Conservation (phyloP, 2,329 filamentous ascomycete genomes). For the Colletotrichum eleusines region DNA sequence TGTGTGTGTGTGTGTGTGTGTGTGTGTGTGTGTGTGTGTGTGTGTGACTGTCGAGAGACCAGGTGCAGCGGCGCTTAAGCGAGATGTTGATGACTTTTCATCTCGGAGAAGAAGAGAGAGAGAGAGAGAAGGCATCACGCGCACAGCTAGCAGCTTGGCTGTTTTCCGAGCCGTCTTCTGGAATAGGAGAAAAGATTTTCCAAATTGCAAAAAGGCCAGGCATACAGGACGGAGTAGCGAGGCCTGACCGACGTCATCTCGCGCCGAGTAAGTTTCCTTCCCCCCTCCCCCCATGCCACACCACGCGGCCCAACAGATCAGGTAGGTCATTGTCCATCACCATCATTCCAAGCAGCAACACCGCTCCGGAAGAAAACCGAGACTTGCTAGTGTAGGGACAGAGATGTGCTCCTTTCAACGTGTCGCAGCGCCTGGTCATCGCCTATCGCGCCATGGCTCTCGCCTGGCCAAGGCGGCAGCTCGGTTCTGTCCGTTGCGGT, state of each 20-base stretch:
- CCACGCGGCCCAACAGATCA: not conserved
- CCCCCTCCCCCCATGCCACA: not conserved
- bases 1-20: too few relatives aligned
- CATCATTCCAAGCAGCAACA: not conserved
- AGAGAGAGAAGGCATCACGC: not conserved
- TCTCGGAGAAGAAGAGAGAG: not conserved
- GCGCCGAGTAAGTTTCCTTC: not conserved
- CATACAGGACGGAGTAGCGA: not conserved
- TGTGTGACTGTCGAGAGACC: not conserved
- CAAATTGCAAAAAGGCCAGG: not conserved
- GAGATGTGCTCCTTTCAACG: too few relatives aligned
- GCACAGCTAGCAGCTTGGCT: too few relatives aligned
- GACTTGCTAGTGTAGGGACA: not conserved
- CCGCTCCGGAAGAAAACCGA: not conserved
- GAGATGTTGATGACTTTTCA: not conserved
- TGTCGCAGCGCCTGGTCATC: not conserved
- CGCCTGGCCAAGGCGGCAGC: slow-evolving; percentile 12
- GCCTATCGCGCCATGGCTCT: not conserved
- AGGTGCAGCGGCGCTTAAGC: not conserved
- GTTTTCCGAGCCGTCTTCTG: too few relatives aligned
- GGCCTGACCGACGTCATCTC: slow-evolving; percentile 27
- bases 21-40: too few relatives aligned
- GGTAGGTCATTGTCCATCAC: slow-evolving; percentile 11
- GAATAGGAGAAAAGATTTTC: too few relatives aligned
- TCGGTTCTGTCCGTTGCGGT: not conserved